These are phyloP conservation scores for Saturnispora diversa DNA, from an alignment of 805 yeast species.

Conservation along the genomic window DNA sequence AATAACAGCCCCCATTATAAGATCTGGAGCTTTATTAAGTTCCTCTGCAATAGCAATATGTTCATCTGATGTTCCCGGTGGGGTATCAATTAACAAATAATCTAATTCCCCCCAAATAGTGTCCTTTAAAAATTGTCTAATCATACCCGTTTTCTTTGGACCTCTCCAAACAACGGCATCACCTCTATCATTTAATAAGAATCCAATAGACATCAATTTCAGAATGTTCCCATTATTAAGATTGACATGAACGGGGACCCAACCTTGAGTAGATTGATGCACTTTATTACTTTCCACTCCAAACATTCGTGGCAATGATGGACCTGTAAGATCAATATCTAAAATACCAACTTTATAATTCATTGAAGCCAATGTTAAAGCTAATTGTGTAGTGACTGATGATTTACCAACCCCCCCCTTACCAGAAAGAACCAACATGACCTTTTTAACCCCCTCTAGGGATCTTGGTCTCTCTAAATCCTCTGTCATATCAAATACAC, in stretches of 20 bases:
- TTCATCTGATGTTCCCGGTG: slow-evolving; percentile 98
- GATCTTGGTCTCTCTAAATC: too few species aligned
- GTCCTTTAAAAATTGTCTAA: slow-evolving; percentile 83
- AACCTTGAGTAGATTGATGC: slow-evolving; percentile 80
- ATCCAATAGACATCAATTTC: slow-evolving; percentile 79
- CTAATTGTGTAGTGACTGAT: slow-evolving; percentile 89
- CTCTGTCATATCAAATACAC: too few species aligned
- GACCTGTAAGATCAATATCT: slow-evolving; percentile 94
- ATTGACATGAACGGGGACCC: slow-evolving; percentile 72
- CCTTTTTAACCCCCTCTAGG: slow-evolving; percentile 52
- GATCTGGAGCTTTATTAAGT: slow-evolving; percentile 51
- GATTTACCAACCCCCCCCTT: slow-evolving; percentile 98
- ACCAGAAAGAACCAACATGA: slow-evolving; percentile 79
- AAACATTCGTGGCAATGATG: slow-evolving; percentile 93
- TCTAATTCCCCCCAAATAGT: slow-evolving; percentile 84
- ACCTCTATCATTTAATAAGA: slow-evolving; percentile 73
- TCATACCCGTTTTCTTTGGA: slow-evolving; percentile 97
- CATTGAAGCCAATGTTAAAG: slow-evolving; percentile 61
- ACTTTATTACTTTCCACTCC: slow-evolving; percentile 77
- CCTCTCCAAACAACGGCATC: slow-evolving; percentile 97
- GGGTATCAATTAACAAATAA: slow-evolving; percentile 86
- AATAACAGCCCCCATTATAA: slow-evolving; percentile 79
- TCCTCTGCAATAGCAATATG: slow-evolving; percentile 96
- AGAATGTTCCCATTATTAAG: slow-evolving; percentile 21
- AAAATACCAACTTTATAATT: slow-evolving; percentile 87